Evolutionary conservation across 78 protist species (phyloP).

Genomic region (Monosiga brevicollis): DNA sequence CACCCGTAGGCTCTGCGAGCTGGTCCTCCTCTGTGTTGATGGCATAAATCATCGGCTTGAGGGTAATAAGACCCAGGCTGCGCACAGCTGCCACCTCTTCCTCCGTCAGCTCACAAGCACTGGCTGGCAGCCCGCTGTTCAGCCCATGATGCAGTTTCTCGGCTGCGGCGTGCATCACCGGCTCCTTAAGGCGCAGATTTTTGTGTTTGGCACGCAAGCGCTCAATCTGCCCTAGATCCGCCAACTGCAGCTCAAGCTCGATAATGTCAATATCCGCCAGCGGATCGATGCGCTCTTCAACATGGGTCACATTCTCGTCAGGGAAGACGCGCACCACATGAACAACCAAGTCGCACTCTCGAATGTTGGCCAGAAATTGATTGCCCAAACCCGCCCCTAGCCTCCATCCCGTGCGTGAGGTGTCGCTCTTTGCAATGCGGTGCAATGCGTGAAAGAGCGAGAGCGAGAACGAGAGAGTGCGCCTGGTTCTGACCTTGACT

Average conservation of each 20-base stretch:
- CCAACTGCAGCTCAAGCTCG: background rate
- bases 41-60: constrained; percentile 62
- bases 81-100: constrained; percentile 2
- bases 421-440: no score
- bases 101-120: no score
- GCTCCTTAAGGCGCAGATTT: background rate
- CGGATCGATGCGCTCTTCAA: constrained; percentile 58
- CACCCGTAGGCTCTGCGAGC: background rate
- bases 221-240: no score
- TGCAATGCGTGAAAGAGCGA: no score
- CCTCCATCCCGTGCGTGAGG: constrained; percentile 50
- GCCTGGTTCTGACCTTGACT: background rate
- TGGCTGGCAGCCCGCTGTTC: no score
- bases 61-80: constrained; percentile 43
- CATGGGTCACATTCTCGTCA: constrained; percentile 51
- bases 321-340: constrained; percentile 65
- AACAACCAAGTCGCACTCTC: constrained; percentile 57
- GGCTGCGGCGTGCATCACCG: background rate
- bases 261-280: constrained; percentile 1
- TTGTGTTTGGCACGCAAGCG: background rate
- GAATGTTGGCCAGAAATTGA: constrained; percentile 55
- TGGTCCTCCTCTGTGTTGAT: constrained; percentile 45
- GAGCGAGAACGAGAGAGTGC: no score
- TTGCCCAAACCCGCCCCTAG: constrained; percentile 76
- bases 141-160: no score